A percentile compares a stretch with the other conserved stretches of the same genome.
phyloP scores from a whole-genome alignment of 805 yeast genomes.

The Metschnikowia gruessii region DNA sequence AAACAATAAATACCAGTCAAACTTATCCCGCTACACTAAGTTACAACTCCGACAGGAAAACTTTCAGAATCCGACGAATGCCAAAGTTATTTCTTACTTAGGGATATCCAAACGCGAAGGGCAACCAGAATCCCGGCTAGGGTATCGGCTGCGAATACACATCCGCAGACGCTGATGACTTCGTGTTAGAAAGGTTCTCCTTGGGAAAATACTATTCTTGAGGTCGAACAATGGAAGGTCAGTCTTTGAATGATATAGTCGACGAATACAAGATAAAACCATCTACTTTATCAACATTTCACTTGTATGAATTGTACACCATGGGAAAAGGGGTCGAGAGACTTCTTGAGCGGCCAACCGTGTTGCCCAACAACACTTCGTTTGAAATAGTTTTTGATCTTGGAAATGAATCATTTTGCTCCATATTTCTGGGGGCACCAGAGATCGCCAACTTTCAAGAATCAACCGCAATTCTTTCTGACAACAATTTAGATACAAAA shows the following conservation, averaged over 20 bases:
- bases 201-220: neutral
- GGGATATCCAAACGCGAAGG: neutral
- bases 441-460: neutral
- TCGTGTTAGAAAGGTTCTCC: neutral
- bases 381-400: conserved; percentile 13
- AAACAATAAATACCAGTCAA: too few species aligned
- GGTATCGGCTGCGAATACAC: neutral
- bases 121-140: neutral
- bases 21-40: too few species aligned
- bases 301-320: conserved; percentile 11
- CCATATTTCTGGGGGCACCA: conserved; percentile 15
- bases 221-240: conserved; percentile 19
- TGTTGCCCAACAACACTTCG: conserved; percentile 1
- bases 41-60: too few species aligned
- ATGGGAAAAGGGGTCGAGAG: conserved; percentile 6
- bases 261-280: conserved; percentile 20
- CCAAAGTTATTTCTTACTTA: too few species aligned
- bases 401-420: conserved; percentile 16
- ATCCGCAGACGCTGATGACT: neutral
- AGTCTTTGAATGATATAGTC: conserved; percentile 20
- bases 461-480: neutral
- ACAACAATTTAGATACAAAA: conserved; percentile 4
- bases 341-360: conserved; percentile 6
- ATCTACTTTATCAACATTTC: conserved; percentile 17
- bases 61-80: too few species aligned